phyloP scores from a whole-genome alignment of 1,139 yeast genomes.

The Yamadazyma atlantica region DNA sequence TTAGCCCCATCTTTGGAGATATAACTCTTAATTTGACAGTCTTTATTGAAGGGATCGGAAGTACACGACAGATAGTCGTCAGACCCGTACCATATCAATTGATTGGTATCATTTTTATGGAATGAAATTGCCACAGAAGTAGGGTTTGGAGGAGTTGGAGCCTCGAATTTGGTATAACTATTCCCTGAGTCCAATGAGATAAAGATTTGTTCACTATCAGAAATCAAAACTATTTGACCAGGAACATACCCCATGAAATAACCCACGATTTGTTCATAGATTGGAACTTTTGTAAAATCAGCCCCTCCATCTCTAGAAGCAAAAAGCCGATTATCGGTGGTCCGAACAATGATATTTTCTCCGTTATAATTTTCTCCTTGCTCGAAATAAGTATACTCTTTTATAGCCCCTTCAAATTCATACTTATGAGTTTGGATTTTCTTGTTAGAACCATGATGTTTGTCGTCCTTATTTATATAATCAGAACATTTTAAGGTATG shows the following conservation, averaged over 20 bases:
- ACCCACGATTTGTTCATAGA: conserved; percentile 50
- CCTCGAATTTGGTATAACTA: conserved; percentile 40
- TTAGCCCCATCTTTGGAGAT: conserved; percentile 65
- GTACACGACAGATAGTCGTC: conserved; percentile 46
- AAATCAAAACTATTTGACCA: conserved; percentile 63
- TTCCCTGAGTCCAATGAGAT: conserved; percentile 70
- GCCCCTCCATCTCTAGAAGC: conserved; percentile 82
- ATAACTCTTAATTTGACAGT: conserved; percentile 60
- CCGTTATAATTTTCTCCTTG: conserved; percentile 43
- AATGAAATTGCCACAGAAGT: conserved; percentile 49
- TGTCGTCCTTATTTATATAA: conserved; percentile 30
- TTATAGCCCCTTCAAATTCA: conserved; percentile 46
- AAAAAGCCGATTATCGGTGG: conserved; percentile 49
- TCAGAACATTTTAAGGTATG: conserved; percentile 35
- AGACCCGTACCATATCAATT: conserved; percentile 67
- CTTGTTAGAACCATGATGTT: conserved; percentile 21
- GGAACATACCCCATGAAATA: conserved; percentile 61
- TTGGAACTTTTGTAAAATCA: conserved; percentile 48
- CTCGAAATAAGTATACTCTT: conserved; percentile 58
- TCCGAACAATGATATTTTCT: conserved; percentile 72
- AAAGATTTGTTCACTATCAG: conserved; percentile 51
- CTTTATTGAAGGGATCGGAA: conserved; percentile 25
- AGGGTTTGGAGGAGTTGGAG: conserved; percentile 52
- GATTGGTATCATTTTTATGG: conserved; percentile 53
- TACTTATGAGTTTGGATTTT: conserved; percentile 19